These are phyloP conservation scores for Candida broadrunensis DNA, from an alignment of 805 yeast species.

Conservation along the genomic window DNA sequence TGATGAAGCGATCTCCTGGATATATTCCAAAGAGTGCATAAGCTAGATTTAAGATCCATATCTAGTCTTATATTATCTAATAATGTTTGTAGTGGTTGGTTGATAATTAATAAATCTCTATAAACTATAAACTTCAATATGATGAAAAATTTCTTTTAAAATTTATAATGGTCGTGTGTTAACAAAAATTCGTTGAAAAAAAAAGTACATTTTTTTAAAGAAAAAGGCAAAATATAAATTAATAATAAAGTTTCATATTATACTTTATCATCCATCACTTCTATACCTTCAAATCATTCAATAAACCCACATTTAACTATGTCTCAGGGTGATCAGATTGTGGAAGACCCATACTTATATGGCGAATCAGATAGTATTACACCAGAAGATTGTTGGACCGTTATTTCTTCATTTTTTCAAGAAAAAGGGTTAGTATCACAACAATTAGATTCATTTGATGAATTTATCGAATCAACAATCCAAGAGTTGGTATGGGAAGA, in stretches of 20 bases:
- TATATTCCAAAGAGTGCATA: slow-evolving; percentile 6
- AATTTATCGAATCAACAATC: slow-evolving; percentile 92
- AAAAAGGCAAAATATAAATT: not conserved
- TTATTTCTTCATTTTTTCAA: slow-evolving; percentile 91
- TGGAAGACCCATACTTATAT: slow-evolving; percentile 65
- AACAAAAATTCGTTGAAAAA: not conserved
- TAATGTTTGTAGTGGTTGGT: not conserved
- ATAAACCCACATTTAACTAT: not conserved
- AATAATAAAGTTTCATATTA: too few species aligned
- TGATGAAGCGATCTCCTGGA: slow-evolving; percentile 24
- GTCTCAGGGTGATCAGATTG: not conserved
- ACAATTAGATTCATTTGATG: slow-evolving; percentile 97
- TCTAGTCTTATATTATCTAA: not conserved
- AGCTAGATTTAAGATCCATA: not conserved
- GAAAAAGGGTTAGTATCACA: slow-evolving; percentile 97
- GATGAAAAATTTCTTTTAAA: too few species aligned
- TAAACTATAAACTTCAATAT: too few species aligned
- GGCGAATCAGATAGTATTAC: slow-evolving; percentile 71
- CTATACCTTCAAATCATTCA: not conserved
- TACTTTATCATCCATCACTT: not conserved
- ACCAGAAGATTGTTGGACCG: slow-evolving; percentile 99
- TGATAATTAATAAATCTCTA: too few species aligned
- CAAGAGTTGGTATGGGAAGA: slow-evolving; percentile 98
- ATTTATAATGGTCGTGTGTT: not conserved
- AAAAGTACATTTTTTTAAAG: too few species aligned